phyloP scores from a whole-genome alignment of 192 early-diverging fungal genomes.

The Coemansia sp. region DNA sequence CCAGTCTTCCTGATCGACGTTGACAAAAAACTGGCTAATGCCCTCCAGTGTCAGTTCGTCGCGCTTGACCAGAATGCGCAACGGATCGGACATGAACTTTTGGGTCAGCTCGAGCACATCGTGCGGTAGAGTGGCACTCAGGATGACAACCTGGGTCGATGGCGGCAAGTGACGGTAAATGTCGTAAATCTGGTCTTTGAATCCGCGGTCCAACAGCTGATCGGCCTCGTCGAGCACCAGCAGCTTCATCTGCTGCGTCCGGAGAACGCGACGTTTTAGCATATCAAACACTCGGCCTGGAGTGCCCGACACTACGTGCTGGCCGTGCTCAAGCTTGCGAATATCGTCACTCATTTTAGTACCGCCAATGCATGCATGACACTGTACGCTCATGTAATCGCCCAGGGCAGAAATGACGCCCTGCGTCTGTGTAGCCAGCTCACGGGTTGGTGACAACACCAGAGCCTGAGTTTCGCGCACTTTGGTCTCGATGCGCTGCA shows the following conservation, averaged over 20 bases:
- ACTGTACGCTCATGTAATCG: slow-evolving; percentile 97
- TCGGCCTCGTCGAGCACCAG: slow-evolving; percentile 97
- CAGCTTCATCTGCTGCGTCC: slow-evolving; percentile 88
- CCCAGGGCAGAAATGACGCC: slow-evolving; percentile 88
- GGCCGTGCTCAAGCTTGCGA: slow-evolving; percentile 84
- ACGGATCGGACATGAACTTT: slow-evolving; percentile 96
- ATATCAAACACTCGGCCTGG: slow-evolving; percentile 97
- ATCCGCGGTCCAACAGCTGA: slow-evolving; percentile 90
- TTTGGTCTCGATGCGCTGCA: slow-evolving; percentile 88
- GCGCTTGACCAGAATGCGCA: slow-evolving; percentile 96
- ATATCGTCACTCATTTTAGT: slow-evolving; percentile 92
- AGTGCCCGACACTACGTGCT: slow-evolving; percentile 93
- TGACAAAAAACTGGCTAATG: slow-evolving; percentile 98
- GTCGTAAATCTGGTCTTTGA: slow-evolving; percentile 97
- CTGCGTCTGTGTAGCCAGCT: slow-evolving; percentile 95
- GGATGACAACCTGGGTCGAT: slow-evolving; percentile 86
- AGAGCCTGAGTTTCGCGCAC: slow-evolving; percentile 89
- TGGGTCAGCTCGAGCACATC: slow-evolving; percentile 96
- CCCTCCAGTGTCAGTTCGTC: slow-evolving; percentile 98
- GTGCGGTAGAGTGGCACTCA: slow-evolving; percentile 89
- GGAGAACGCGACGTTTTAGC: slow-evolving; percentile 83
- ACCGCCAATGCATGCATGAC: slow-evolving; percentile 94
- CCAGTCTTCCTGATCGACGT: slow-evolving; percentile 97
- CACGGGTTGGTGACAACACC: slow-evolving; percentile 91
- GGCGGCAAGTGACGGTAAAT: slow-evolving; percentile 92